Percentiles rank a stretch among this genome's conserved stretches.
These are phyloP conservation scores for Xylaria polymorpha DNA, from an alignment of 2,329 filamentous ascomycete species.

Conservation along the genomic window DNA sequence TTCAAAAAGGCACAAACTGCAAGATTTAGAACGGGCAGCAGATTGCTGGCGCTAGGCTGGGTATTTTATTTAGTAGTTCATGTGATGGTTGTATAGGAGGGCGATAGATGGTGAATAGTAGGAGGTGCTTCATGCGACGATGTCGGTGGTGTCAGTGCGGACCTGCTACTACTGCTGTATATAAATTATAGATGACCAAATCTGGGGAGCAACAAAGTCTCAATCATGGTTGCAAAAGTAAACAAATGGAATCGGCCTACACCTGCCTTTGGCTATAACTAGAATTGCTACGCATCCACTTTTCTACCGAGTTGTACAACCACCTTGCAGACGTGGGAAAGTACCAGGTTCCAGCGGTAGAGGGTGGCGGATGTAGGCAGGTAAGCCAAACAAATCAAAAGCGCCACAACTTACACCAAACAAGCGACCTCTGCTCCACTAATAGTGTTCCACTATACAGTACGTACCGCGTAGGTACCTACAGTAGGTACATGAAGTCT, in stretches of 20 bases:
- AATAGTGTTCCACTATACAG: background rate
- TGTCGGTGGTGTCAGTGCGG: background rate
- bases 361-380: background rate
- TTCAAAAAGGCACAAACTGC: background rate
- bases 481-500: background rate
- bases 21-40: background rate
- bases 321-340: background rate
- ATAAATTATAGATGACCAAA: constrained; percentile 3
- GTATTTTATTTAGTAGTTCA: background rate
- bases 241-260: constrained; percentile 27
- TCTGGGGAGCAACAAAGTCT: constrained; percentile 6
- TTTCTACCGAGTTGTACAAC: background rate
- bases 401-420: constrained; percentile 19
- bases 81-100: background rate
- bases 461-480: background rate
- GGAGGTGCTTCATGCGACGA: background rate
- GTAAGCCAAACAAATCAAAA: background rate
- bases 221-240: constrained; percentile 28
- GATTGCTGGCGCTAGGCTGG: background rate
- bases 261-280: background rate
- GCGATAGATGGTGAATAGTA: background rate
- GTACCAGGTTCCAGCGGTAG: background rate
- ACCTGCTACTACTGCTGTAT: background rate
- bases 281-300: background rate
- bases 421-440: background rate